A percentile compares a stretch with the other conserved stretches of the same genome.
Evolutionary conservation across 495 filamentous ascomycete species (phyloP).

Genomic region (Glutinoglossum americanum): DNA sequence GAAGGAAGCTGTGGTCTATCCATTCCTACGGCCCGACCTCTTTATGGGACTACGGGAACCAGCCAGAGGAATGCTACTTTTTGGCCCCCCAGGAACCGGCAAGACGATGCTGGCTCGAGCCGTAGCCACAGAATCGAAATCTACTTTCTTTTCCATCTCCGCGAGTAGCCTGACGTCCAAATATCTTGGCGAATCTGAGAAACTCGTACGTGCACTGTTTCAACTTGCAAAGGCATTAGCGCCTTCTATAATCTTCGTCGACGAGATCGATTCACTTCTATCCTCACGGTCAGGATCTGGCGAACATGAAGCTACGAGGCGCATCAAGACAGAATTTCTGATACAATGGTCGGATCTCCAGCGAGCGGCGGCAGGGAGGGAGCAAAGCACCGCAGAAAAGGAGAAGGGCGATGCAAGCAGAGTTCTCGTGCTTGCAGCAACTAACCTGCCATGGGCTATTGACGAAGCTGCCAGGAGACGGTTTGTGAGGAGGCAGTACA

Average conservation of each 20-base stretch:
- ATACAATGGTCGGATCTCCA: slow-evolving; percentile 95
- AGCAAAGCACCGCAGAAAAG: slow-evolving; percentile 44
- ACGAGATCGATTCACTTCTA: slow-evolving; percentile 92
- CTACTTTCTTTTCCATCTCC: slow-evolving; percentile 94
- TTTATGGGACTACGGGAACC: slow-evolving; percentile 92
- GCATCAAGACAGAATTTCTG: slow-evolving; percentile 94
- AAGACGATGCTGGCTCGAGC: slow-evolving; percentile 97
- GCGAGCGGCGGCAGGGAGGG: slow-evolving; percentile 72
- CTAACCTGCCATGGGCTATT: slow-evolving; percentile 94
- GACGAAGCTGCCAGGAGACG: slow-evolving; percentile 83
- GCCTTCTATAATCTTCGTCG: slow-evolving; percentile 94
- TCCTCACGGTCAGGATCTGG: slow-evolving; percentile 62
- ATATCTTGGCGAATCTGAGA: slow-evolving; percentile 91
- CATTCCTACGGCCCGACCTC: slow-evolving; percentile 84
- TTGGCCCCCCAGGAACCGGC: slow-evolving; percentile 88
- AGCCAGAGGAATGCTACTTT: slow-evolving; percentile 85
- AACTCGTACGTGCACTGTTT: slow-evolving; percentile 86
- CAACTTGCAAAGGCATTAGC: slow-evolving; percentile 73
- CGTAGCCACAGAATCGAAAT: slow-evolving; percentile 84
- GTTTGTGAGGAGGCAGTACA: slow-evolving; percentile 90
- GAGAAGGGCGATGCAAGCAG: slow-evolving; percentile 65
- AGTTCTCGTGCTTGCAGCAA: slow-evolving; percentile 86
- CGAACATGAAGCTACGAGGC: slow-evolving; percentile 80
- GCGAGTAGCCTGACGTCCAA: slow-evolving; percentile 87
- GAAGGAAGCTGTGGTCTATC: slow-evolving; percentile 94